Base-by-base conservation (phyloP, 148 eudicot genomes). In the Fagopyrum esculentum region DNA sequence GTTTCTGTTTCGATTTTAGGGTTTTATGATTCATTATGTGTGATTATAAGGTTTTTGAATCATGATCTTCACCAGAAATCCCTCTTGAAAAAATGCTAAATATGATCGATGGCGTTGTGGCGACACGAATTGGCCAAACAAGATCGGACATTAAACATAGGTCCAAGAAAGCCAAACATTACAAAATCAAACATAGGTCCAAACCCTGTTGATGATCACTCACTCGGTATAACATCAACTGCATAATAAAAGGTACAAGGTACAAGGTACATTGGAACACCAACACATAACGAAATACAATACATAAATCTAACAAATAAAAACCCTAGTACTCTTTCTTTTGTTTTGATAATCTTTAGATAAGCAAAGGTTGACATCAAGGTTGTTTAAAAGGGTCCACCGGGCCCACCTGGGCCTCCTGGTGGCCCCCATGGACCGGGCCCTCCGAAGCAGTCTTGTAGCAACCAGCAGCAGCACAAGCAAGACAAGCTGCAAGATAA, bases 391-490 rank as follows among this genome's bases (percentile, higher is more conserved):
- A 10, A 63, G 6, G 4, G 91, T 15, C 74, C 74, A 6, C 73
- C 73, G 7, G 73, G 73, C 50, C 73, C 73, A 29, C 73, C 49
- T n/a, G 49, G 73, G 43, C 81, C 81, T 16, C 81, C 80, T 3
- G 73, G 80, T 9, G 72, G 76, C 13, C 77, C 81, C 12, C 45
- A 74, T 1, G 77, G 77, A 3, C 74, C 68, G 0, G 77, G 77
- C 44, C 80, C 77, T 15, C 81, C 77, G 40, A 78, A 78, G 59
- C 81, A 78, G 57, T 74, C 81, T 15, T 74, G 81, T n/a, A 78
- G 69, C 74, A 78, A 45, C 81, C 81, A 78, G 81, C 81, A 78
- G 71, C 81, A 78, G 68, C 81, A 78, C 29, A 78, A 76, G 55
- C 81, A 74, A 26, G 81, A 78, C 74, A 78, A 74, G 77, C 81